Evolutionary conservation across 768 basidiomycete genomes (phyloP), one percentile per base, ranked within the genome.

Genomic region (Pleurotus salmoneostramineus): DNA sequence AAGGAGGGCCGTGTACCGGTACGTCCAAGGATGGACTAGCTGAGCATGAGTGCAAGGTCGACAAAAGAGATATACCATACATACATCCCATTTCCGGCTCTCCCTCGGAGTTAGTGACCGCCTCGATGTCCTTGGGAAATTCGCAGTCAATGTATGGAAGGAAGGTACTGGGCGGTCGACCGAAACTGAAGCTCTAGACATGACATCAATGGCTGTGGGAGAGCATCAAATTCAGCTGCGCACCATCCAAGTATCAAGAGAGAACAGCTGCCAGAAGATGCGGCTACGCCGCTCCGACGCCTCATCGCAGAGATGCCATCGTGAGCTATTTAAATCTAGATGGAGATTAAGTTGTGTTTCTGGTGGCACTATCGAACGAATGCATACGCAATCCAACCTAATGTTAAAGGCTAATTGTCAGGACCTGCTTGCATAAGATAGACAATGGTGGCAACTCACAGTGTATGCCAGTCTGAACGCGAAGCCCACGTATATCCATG

Each of bases 231-330:
- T 27, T 27, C 21, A 27, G 21, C 12, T 33, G 61, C 71, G 48
- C 63, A 90, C 89, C 40, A 80, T 69, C 77, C 81, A 83, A 0
- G 84, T 83, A 63, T 90, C 89, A 32, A 81, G 65, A 27, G 74
- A 62, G 63, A 86, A 89, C n/a, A 89, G 66, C 49, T 85, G 81
- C 86, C 88, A 91, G 65, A 89, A 89, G 8, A 86, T 70, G 17
- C 74, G 74, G 55, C 74, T 78, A 14, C 88, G 81, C 56, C 76
- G 72, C 58, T 83, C 73, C 14, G 72, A 66, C 42, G 74, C 67
- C 17, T 70, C 68, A 31, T 77, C 72, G 14, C 77, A 72, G 4
- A 90, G 72, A 32, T 82, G 78, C 83, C 87, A 90, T 31, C 84
- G 76, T 5, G 75, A 71, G 50, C 83, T 78, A 57, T 85, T 79